A percentile compares a stretch with the other conserved stretches of the same genome.
Evolutionary conservation across 176 grass and related monocot genomes (phyloP).

Genomic region (sorghum (Sorghum bicolor)): Sorghum_bicolor_NCBIv3 NC_012870.2:67344501-67345000

Average conservation of each 20-base stretch:
- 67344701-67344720: background rate
- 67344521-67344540: constrained; percentile 40
- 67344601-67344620: constrained; percentile 76
- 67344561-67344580: constrained; percentile 95
- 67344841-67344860: constrained; percentile 49
- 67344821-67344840: background rate
- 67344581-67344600: constrained; percentile 96
- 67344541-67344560: constrained; percentile 54
- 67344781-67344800: background rate
- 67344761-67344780: background rate
- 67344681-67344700: constrained; percentile 96
- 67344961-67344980: constrained; percentile 99
- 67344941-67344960: constrained; percentile 94
- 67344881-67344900: constrained; percentile 93
- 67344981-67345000: constrained; percentile 54
- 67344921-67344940: constrained; percentile 83
- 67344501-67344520: constrained; percentile 55
- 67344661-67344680: constrained; percentile 95
- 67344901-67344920: constrained; percentile 98
- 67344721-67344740: background rate
- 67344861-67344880: constrained; percentile 92
- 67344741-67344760: background rate
- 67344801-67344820: background rate
- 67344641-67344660: constrained; percentile 70
- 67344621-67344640: constrained; percentile 54